Evolutionary conservation across 345 rosid genomes (phyloP).

Genomic region (Arabis alpina): DNA sequence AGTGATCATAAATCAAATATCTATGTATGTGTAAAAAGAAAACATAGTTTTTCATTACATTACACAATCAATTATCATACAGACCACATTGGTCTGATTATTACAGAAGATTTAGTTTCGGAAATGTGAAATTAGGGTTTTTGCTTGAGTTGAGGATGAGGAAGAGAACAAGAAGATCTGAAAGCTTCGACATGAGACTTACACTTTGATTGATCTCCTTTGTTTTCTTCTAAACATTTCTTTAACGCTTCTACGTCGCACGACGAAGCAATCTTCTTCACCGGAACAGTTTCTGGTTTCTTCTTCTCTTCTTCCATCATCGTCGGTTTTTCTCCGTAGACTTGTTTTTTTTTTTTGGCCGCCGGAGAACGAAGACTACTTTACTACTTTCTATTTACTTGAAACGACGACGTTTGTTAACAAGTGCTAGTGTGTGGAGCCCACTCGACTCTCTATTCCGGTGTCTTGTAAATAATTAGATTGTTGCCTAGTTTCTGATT

Average conservation of each 20-base stretch:
- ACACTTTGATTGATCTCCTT: conserved; percentile 72
- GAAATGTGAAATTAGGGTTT: conserved; percentile 33
- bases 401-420: too few relatives aligned
- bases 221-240: conserved; percentile 90
- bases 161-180: conserved; percentile 70
- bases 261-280: conserved; percentile 59
- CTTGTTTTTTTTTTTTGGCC: not conserved
- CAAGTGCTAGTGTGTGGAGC: too few relatives aligned
- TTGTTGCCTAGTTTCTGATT: too few relatives aligned
- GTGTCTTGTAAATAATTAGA: too few relatives aligned
- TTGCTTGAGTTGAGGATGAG: conserved; percentile 46
- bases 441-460: too few relatives aligned
- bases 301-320: conserved; percentile 44
- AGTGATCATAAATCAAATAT: conserved; percentile 4
- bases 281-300: conserved; percentile 31
- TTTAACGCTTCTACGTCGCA: conserved; percentile 86
- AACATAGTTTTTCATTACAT: not conserved
- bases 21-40: not conserved
- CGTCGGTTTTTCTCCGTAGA: not conserved
- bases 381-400: too few relatives aligned
- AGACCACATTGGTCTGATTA: conserved; percentile 46
- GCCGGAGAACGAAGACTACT: too few relatives aligned
- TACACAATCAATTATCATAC: conserved; percentile 15
- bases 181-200: conserved; percentile 79
- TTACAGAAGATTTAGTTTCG: conserved; percentile 16